Base-by-base conservation (phyloP, 768 basidiomycete species). In the Sistotremastrum niveocremeum region DNA sequence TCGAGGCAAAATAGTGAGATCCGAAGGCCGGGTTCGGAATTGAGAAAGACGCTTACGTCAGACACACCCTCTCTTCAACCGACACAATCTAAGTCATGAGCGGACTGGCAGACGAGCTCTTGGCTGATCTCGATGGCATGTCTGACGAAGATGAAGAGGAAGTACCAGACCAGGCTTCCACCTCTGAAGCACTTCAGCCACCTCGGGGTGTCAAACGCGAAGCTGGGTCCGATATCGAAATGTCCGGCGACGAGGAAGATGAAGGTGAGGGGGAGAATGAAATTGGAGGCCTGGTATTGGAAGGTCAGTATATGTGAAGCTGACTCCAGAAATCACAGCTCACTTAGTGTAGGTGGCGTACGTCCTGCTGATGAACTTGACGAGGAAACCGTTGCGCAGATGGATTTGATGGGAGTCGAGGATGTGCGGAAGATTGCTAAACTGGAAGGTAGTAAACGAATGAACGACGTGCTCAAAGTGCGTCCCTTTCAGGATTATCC, bases 361-460 rank as follows among this genome's bases (percentile, higher is more conserved):
- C 78, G 76, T 53, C 94, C 94, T 9, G 89, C 93, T n/a, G 91
- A 97, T 36, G 93, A 99, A 65, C 69, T 98, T 39, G 91, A 97
- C 59, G 80, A 70, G 31, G 93, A 94, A 53, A 89, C 93, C 49
- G 95, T 98, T 32, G 84, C 90, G 57, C 77, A 80, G 56, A 97
- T 97, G 89, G 89, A 98, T 56, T 66, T 99, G 34, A 79, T 79
- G 7, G 69, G 63, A 30, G 74, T 98, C 43, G 83, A 84, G 56
- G 90, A 97, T 62, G 88, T 98, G 20, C 66, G 69, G 47, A 85
- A 81, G 52, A 79, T 99, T 36, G 90, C 95, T 3, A 91, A 85
- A 63, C 70, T 99, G 20, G 78, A 89, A 42, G 80, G 81, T 8
- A 86, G 89, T 62, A 89, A 82, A 64, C 76, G 78, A 48, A 86